A percentile compares a stretch with the other conserved stretches of the same genome.
phyloP scores from a whole-genome alignment of 1,139 yeast species.

The Suhomyces anneliseae region DNA sequence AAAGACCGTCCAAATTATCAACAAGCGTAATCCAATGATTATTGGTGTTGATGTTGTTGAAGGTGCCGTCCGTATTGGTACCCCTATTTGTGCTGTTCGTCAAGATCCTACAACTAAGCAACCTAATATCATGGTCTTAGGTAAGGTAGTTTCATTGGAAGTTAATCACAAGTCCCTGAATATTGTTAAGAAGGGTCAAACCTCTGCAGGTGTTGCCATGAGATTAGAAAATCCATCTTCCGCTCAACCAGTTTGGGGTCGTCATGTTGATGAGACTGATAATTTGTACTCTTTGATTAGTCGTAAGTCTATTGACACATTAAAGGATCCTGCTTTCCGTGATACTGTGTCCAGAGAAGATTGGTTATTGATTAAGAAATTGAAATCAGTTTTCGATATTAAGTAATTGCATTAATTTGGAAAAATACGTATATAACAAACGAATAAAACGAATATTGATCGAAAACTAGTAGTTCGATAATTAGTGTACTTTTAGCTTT shows the following conservation, averaged over 20 bases:
- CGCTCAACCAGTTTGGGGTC: conserved; percentile 97
- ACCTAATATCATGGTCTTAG: conserved; percentile 70
- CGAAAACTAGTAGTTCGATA: no score
- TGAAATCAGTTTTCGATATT: conserved; percentile 84
- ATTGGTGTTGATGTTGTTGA: conserved; percentile 97
- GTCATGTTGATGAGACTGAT: conserved; percentile 95
- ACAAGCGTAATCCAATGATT: conserved; percentile 98
- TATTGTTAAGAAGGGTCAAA: conserved; percentile 87
- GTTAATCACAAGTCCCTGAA: conserved; percentile 87
- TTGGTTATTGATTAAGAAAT: conserved; percentile 86
- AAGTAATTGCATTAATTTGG: conserved; percentile 35
- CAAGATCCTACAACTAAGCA: conserved; percentile 81
- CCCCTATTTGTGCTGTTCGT: conserved; percentile 95
- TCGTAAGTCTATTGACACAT: conserved; percentile 90
- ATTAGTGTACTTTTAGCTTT: background rate
- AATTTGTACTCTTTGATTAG: conserved; percentile 82
- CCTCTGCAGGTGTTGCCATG: conserved; percentile 98
- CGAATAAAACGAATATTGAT: background rate
- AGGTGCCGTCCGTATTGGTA: conserved; percentile 86
- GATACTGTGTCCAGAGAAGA: conserved; percentile 91
- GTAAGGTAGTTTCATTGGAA: conserved; percentile 85
- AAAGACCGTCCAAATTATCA: conserved; percentile 92
- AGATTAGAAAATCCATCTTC: conserved; percentile 90
- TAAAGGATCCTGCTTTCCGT: conserved; percentile 97
- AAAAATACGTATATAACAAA: background rate